Conservation (phyloP, 169 alveolate species). For the Theileria annulata region DNA sequence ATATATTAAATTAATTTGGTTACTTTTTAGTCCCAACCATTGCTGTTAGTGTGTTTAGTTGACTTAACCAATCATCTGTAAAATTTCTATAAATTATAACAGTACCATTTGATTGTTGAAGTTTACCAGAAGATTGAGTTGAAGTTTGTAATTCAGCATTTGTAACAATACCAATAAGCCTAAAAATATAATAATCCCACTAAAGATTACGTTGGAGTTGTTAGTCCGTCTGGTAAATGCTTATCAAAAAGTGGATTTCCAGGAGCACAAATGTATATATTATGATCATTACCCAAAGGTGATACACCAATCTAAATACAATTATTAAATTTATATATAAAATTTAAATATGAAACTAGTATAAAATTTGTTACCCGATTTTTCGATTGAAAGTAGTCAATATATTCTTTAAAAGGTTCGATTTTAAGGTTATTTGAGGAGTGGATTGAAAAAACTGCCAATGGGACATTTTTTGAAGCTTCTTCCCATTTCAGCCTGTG, state of each 20-base stretch:
- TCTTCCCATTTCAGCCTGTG: slow-evolving; percentile 65
- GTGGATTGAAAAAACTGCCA: slow-evolving; percentile 55
- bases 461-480: slow-evolving; percentile 46
- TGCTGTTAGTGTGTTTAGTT: slow-evolving; percentile 51
- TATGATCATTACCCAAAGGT: slow-evolving; percentile 38
- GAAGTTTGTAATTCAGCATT: not conserved
- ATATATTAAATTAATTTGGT: not conserved
- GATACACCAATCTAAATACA: slow-evolving; percentile 57
- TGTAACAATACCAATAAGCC: slow-evolving; percentile 47
- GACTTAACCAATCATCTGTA: slow-evolving; percentile 56
- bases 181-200: not conserved
- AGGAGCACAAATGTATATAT: slow-evolving; percentile 63
- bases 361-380: slow-evolving; percentile 19
- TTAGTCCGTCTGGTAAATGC: slow-evolving; percentile 15
- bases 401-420: slow-evolving; percentile 51
- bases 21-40: slow-evolving; percentile 51
- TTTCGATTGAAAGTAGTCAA: slow-evolving; percentile 54
- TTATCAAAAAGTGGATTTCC: slow-evolving; percentile 46
- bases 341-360: no score
- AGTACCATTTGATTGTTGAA: slow-evolving; percentile 20
- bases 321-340: not conserved
- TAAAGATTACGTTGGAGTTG: slow-evolving; percentile 29
- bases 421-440: slow-evolving; percentile 12
- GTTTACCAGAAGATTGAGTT: slow-evolving; percentile 4
- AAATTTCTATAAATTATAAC: not conserved